Base-by-base conservation (phyloP, 2,329 filamentous ascomycete species). In the Venturia oleaginea region DNA sequence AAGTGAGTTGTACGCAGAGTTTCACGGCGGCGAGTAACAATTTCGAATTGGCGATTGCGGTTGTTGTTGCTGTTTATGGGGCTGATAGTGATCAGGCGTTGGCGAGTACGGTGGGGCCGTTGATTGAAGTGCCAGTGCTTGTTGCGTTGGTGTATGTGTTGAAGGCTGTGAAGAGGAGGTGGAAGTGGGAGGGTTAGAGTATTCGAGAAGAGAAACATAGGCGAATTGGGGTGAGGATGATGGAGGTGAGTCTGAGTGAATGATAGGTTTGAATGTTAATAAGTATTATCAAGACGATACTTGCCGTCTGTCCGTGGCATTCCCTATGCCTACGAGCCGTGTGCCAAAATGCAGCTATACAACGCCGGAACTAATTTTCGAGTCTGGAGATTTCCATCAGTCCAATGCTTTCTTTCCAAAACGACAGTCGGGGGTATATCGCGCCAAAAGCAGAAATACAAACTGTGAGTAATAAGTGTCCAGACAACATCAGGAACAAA, bases 1-100 rank as follows among this genome's bases (percentile, higher is more conserved):
- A 81, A 42, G 73, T 92, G 0, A 82, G 83, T 1, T 81, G 83
- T 13, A 93, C 91, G 1, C 91, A 95, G 76, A 92, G 89, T 71
- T 94, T 96, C 70, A 95, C 90, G 0, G 92, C 91, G 0, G 89
- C 90, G 0, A 96, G 91, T 73, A 96, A 96, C 72, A 96, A 96
- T 72, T 96, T 96, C 71, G 92, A 96, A 77, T 78, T 96, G 30
- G 91, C 92, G 0, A 96, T 96, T 75, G 91, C 91, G 0, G 91
- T 96, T 0, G 90, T 90, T 0, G 86, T 96, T 3, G 88, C 91
- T 0, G 88, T 88, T 0, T 96, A 89, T 75, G 92, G 91, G 0
- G 82, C 87, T 0, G 78, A 88, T 48, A 93, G 89, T 70, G 86
- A 92, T 61, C 86, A 96, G 75, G 91, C 91, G 0, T 78, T 96